Base-by-base conservation (phyloP, 805 yeast genomes). In the Candida endomychidarum region DNA sequence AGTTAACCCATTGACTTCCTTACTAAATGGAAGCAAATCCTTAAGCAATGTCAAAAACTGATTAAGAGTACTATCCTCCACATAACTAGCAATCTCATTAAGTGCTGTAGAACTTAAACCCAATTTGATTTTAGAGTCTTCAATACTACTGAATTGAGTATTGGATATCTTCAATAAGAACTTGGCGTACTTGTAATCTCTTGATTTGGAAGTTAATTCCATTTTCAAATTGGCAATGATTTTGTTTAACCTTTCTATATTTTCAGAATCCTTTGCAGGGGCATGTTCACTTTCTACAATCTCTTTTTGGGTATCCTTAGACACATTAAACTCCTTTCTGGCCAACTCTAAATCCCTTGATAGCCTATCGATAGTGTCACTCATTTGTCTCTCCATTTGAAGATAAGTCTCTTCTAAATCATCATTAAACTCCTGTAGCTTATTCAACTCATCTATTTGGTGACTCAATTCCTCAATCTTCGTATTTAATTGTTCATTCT, bases 361-460 rank as follows among this genome's bases (percentile, higher is more conserved):
- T 15, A 65, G 45, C 4, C 36, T 37, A 2, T 40, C 47, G 19
- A 80, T 58, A 4, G 75, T 72, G 2, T 49, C 40, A 10, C 62
- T 59, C 10, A 79, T 56, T 18, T 75, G 77, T 3, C 45, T 41
- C 43, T 78, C 81, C 0, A 74, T 58, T 16, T 59, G 66, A 1
- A 51, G 20, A 39, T 73, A 79, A 29, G 56, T 60, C 8, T 66
- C 68, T 40, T 78, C 82, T 21, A 80, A 57, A 34, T 75, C 76
- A 29, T 59, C 64, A 40, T 79, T 78, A 10, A 80, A 52, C 21
- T 65, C 69, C 40, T 72, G 74, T 22, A 80, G 48, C 41, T 76
- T 80, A 28, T 71, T 74, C 16, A 77, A 53, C 16, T 76, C 80
- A 1, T 58, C 51, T 0, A 80, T 52, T 2, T 74, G 65, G 3